Evolutionary conservation across 192 early-diverging fungal species (phyloP), one percentile per base, ranked within the genome.

Genomic region (Entomortierella chlamydospora): DNA sequence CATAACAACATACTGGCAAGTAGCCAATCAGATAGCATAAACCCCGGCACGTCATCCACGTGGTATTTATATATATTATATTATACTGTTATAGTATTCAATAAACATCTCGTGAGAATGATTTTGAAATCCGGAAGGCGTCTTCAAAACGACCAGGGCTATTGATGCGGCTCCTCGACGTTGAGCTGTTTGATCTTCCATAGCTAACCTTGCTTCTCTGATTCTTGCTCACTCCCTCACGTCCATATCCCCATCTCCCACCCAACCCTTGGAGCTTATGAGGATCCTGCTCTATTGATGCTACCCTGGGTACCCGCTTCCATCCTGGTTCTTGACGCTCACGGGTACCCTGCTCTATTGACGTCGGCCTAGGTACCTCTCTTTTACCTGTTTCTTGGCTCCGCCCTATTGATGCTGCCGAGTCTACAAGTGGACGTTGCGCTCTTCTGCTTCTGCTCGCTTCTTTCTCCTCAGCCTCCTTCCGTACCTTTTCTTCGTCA

Each of bases 401-500:
- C 22, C 39, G 6, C 51, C 52, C 51, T 28, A n/a, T 8, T 30
- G 23, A 10, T 31, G 15, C 30, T 26, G n/a, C 30, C 15, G 50
- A 20, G 15, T 15, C 15, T 15, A 17, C 17, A 34, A 20, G 13
- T 15, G 10, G 20, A 22, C 2, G 30, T 31, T 53, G 9, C 22
- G 23, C 20, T 37, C 50, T 66, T 12, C 39, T 13, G 42, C 25
- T 66, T 22, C n/a, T 60, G 22, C 0, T 12, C 2, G 10, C 60
- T 23, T 52, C 37, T 34, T 41, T 26, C 55, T 51, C 62, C 39
- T 51, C 41, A 0, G 34, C 52, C 25, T 73, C 49, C 45, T 45
- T 73, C 20, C 23, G 23, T 0, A 25, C 58, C 29, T 60, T 73
- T 26, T 31, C 45, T 5, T 33, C 71, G 37, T 73, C 71, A 18